These are phyloP conservation scores for Apophysomyces trapeziformis DNA, from an alignment of 371 early-diverging fungal genomes.

Conservation along the genomic window DNA sequence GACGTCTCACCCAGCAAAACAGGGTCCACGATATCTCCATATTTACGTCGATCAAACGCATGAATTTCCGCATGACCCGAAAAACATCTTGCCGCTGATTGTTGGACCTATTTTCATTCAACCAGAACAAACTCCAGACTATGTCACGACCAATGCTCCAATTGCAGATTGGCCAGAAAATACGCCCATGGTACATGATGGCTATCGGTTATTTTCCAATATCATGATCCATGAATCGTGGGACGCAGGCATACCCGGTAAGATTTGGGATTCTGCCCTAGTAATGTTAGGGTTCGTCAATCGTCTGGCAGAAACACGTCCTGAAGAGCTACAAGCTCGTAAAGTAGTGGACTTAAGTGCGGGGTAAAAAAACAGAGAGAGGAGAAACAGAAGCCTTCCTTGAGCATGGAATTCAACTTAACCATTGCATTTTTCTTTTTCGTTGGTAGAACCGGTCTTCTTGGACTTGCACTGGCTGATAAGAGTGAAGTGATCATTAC, in stretches of 20 bases:
- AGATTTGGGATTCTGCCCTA: constrained; percentile 70
- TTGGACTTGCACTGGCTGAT: constrained; percentile 55
- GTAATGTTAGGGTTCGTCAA: constrained; percentile 53
- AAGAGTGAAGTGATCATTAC: constrained; percentile 51
- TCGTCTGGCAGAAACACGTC: constrained; percentile 21
- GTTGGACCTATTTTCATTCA: constrained; percentile 49
- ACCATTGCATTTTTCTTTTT: background rate
- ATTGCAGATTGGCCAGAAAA: constrained; percentile 36
- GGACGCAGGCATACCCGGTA: constrained; percentile 65
- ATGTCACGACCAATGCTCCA: constrained; percentile 17
- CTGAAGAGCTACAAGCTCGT: constrained; percentile 39
- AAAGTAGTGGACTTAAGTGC: constrained; percentile 62
- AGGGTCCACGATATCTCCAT: constrained; percentile 22
- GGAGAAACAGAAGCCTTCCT: too few species aligned
- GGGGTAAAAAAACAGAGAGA: constrained; percentile 36
- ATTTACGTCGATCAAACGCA: constrained; percentile 12
- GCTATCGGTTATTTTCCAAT: constrained; percentile 39
- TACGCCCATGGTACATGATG: constrained; percentile 37
- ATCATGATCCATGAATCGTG: constrained; percentile 59
- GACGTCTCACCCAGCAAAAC: constrained; percentile 1
- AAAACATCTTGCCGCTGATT: constrained; percentile 40
- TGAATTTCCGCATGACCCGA: constrained; percentile 23
- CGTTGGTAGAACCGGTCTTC: constrained; percentile 53
- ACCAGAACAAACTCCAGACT: background rate
- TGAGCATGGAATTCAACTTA: too few species aligned